Evolutionary conservation across 1,284 basidiomycete genomes (phyloP).

Genomic region (Pseudozyma thailandica): DNA sequence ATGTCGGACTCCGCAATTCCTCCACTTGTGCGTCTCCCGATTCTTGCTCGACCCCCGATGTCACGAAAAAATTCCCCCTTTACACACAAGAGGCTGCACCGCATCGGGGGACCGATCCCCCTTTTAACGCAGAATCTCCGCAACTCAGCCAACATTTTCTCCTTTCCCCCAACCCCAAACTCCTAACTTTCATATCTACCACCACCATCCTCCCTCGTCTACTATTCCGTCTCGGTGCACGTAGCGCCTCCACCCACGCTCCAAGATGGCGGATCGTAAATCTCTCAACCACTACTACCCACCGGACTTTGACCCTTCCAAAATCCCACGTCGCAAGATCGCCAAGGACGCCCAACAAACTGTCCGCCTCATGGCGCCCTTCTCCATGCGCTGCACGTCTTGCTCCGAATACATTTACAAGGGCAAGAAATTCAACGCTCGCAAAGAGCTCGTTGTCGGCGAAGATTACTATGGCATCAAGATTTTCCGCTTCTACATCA

Average conservation of each 20-base stretch:
- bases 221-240: constrained; percentile 4
- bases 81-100: not conserved
- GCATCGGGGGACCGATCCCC: not conserved
- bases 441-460: constrained; percentile 95
- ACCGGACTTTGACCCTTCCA: constrained; percentile 93
- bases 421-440: constrained; percentile 99
- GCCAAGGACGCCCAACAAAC: constrained; percentile 94
- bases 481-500: constrained; percentile 73
- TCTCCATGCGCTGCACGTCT: constrained; percentile 85
- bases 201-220: constrained; percentile 1
- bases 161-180: not conserved
- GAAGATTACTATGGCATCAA: constrained; percentile 99
- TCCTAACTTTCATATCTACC: not conserved
- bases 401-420: constrained; percentile 95
- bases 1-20: constrained; percentile 7
- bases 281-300: constrained; percentile 70
- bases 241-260: not conserved
- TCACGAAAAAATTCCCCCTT: not conserved
- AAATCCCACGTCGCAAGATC: constrained; percentile 87
- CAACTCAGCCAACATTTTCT: not conserved
- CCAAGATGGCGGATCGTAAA: constrained; percentile 69
- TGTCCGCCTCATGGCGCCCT: constrained; percentile 98
- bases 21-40: constrained; percentile 20
- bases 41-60: not conserved
- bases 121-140: not conserved